Evolutionary conservation across 371 early-diverging fungal species (phyloP).

Genomic region (Mucor indicus): DNA sequence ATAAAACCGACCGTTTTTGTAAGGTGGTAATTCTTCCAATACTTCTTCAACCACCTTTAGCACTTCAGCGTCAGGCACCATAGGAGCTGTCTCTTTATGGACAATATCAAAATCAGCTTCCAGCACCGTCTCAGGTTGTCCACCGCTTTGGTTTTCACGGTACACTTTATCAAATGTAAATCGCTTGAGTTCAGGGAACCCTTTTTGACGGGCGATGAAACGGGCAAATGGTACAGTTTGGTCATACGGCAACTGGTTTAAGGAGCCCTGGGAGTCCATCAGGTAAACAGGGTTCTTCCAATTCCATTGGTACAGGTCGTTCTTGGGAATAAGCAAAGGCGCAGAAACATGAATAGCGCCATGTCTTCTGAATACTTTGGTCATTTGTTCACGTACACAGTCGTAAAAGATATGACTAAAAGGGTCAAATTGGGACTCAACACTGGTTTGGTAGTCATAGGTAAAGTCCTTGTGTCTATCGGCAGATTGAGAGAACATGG

Average conservation of each 20-base stretch:
- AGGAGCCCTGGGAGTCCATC: slow-evolving; percentile 78
- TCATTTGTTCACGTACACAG: slow-evolving; percentile 71
- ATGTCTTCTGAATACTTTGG: slow-evolving; percentile 81
- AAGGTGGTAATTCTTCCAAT: slow-evolving; percentile 73
- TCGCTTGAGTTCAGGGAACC: slow-evolving; percentile 75
- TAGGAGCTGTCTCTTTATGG: slow-evolving; percentile 57
- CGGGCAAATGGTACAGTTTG: slow-evolving; percentile 92
- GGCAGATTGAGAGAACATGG: slow-evolving; percentile 76
- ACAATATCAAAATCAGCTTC: slow-evolving; percentile 95
- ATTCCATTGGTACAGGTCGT: slow-evolving; percentile 63
- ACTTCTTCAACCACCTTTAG: slow-evolving; percentile 84
- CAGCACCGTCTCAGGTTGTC: slow-evolving; percentile 76
- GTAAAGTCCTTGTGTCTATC: slow-evolving; percentile 89
- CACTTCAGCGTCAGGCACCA: slow-evolving; percentile 90
- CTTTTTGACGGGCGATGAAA: slow-evolving; percentile 71
- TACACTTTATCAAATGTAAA: slow-evolving; percentile 87
- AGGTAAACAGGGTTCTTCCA: slow-evolving; percentile 74
- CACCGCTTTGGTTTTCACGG: slow-evolving; percentile 69
- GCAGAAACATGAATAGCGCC: slow-evolving; percentile 83
- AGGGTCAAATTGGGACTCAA: slow-evolving; percentile 51
- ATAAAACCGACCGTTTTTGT: slow-evolving; percentile 53
- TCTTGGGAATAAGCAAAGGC: slow-evolving; percentile 84
- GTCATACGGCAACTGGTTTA: slow-evolving; percentile 89
- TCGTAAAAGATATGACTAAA: slow-evolving; percentile 67
- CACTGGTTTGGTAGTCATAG: slow-evolving; percentile 78